phyloP scores from a whole-genome alignment of 768 basidiomycete genomes.

The Kwoniella dejecticola region DNA sequence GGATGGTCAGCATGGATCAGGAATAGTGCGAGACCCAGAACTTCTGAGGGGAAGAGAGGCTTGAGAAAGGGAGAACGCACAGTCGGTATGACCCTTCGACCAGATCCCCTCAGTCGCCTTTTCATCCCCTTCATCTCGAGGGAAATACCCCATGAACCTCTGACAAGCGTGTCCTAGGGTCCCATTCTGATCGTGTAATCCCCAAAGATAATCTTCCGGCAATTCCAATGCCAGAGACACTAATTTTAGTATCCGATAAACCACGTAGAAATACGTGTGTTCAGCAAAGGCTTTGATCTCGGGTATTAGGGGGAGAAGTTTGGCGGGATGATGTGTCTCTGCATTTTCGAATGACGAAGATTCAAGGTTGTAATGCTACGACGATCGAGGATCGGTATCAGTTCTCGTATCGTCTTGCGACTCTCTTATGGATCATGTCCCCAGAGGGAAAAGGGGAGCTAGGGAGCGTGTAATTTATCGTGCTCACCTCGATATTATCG shows the following conservation, averaged over 20 bases:
- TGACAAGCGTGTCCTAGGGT: conserved; percentile 32
- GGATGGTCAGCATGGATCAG: too few relatives aligned
- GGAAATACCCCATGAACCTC: conserved; percentile 36
- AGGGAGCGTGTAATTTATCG: too few relatives aligned
- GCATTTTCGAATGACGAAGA: conserved; percentile 26
- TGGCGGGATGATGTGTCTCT: conserved; percentile 20
- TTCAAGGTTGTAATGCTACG: conserved; percentile 44
- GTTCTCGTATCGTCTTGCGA: too few relatives aligned
- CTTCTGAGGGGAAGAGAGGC: too few relatives aligned
- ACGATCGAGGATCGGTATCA: background rate
- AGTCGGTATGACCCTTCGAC: conserved; percentile 40
- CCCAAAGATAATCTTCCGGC: conserved; percentile 36
- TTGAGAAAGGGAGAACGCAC: conserved; percentile 4
- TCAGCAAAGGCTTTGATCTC: conserved; percentile 37
- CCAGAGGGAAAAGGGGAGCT: too few relatives aligned
- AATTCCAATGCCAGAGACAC: conserved; percentile 36
- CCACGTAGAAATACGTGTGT: conserved; percentile 33
- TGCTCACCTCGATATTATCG: conserved; percentile 38
- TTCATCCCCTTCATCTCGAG: conserved; percentile 25
- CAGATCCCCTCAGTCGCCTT: conserved; percentile 32
- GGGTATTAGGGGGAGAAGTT: conserved; percentile 26
- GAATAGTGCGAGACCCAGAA: too few relatives aligned
- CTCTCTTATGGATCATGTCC: too few relatives aligned
- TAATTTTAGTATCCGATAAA: conserved; percentile 33
- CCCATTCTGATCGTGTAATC: conserved; percentile 28